phyloP scores from a whole-genome alignment of 208 protist genomes.

The Trypanosomatidae sp. region DNA sequence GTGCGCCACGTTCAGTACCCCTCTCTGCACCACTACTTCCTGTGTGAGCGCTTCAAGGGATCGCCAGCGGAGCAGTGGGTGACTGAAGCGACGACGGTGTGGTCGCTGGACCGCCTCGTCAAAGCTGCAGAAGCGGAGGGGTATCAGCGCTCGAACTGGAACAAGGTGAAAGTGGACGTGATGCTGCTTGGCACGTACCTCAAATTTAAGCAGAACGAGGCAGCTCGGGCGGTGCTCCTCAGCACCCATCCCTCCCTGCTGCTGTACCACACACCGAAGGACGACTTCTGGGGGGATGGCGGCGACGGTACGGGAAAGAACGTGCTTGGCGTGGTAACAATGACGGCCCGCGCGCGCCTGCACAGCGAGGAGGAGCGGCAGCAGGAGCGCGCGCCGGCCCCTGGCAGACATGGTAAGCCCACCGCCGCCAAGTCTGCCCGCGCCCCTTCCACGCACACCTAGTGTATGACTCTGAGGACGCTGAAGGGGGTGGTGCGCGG shows the following conservation, averaged over 20 bases:
- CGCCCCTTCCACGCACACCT: background rate
- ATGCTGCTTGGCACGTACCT: slow-evolving; percentile 89
- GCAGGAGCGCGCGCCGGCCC: slow-evolving; percentile 13
- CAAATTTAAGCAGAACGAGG: slow-evolving; percentile 90
- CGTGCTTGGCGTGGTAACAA: slow-evolving; percentile 75
- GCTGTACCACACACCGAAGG: slow-evolving; percentile 75
- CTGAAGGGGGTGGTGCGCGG: background rate
- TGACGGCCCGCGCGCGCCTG: slow-evolving; percentile 69
- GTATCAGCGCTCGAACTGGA: slow-evolving; percentile 77
- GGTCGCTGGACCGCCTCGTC: slow-evolving; percentile 80
- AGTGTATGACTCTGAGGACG: background rate
- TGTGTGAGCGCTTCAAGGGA: slow-evolving; percentile 78
- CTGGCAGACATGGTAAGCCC: slow-evolving; percentile 2
- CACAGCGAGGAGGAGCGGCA: slow-evolving; percentile 32
- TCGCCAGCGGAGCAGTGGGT: slow-evolving; percentile 51
- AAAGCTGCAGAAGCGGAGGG: slow-evolving; percentile 58
- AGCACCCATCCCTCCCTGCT: slow-evolving; percentile 60
- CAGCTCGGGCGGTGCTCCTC: slow-evolving; percentile 51
- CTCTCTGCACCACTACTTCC: slow-evolving; percentile 84
- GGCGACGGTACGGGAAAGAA: slow-evolving; percentile 87
- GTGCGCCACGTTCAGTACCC: slow-evolving; percentile 81
- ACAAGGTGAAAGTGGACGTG: slow-evolving; percentile 79
- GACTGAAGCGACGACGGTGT: slow-evolving; percentile 56
- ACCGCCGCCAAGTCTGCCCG: background rate
- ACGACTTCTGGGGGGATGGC: slow-evolving; percentile 87